Conservation (phyloP, 441 rosid species). For the Pelargonium citronellum region DNA sequence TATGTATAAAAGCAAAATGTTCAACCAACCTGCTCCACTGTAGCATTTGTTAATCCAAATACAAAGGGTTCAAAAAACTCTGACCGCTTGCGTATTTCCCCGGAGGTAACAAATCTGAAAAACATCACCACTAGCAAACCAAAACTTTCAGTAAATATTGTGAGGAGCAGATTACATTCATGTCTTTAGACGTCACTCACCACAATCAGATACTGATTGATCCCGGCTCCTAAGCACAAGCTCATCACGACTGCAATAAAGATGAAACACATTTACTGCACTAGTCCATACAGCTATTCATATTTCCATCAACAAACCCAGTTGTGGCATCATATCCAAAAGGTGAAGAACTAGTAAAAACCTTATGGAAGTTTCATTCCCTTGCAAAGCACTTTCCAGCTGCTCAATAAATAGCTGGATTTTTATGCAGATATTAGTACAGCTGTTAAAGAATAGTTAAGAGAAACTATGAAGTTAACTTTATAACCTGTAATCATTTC, state of each 20-base stretch:
- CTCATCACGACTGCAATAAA: slow-evolving; percentile 56
- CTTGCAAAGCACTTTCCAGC: slow-evolving; percentile 76
- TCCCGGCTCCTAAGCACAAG: slow-evolving; percentile 75
- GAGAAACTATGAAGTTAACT: too few species aligned
- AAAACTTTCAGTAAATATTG: slow-evolving; percentile 33
- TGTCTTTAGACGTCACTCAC: slow-evolving; percentile 39
- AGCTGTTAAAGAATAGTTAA: background rate
- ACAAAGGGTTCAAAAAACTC: slow-evolving; percentile 88
- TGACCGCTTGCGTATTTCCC: slow-evolving; percentile 75
- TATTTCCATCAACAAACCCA: slow-evolving; percentile 9
- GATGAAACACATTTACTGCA: slow-evolving; percentile 21
- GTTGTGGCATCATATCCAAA: background rate
- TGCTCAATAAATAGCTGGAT: slow-evolving; percentile 86
- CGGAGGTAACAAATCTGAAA: slow-evolving; percentile 94
- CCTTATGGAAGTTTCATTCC: slow-evolving; percentile 70
- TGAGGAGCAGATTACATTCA: slow-evolving; percentile 5
- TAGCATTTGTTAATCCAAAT: slow-evolving; percentile 61
- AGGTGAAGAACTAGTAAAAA: slow-evolving; percentile 20
- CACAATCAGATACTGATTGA: slow-evolving; percentile 77
- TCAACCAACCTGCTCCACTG: slow-evolving; percentile 82
- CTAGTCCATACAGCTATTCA: background rate
- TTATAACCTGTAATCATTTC: too few species aligned
- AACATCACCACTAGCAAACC: slow-evolving; percentile 88
- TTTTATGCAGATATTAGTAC: slow-evolving; percentile 13
- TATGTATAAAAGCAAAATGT: slow-evolving; percentile 4